Conservation (phyloP, 2,329 filamentous ascomycete species). For the Botrytis porri region DNA sequence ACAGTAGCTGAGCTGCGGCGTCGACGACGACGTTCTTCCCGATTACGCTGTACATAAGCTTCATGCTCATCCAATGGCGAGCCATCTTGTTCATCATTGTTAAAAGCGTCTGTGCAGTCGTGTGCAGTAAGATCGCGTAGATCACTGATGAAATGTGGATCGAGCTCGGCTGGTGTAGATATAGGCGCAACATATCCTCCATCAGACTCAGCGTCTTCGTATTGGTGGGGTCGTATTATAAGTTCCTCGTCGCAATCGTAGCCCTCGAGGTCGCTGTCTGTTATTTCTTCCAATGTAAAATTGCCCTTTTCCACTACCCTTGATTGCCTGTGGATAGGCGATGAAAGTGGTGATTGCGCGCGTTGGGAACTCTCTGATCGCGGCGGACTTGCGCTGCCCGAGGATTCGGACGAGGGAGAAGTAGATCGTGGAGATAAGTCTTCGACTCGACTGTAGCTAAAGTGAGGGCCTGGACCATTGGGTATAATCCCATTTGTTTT, state of each 20-base stretch:
- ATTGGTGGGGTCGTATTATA: slow-evolving; percentile 36
- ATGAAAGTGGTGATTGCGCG: slow-evolving; percentile 19
- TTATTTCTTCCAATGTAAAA: slow-evolving; percentile 37
- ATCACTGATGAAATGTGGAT: slow-evolving; percentile 25
- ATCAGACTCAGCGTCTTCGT: slow-evolving; percentile 38
- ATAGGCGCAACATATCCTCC: slow-evolving; percentile 26
- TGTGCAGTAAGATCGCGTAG: slow-evolving; percentile 30
- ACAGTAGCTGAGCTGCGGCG: slow-evolving; percentile 35
- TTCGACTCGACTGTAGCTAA: slow-evolving; percentile 39
- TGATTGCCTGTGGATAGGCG: slow-evolving; percentile 18
- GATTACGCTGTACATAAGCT: slow-evolving; percentile 29
- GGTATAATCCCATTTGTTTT: slow-evolving; percentile 44
- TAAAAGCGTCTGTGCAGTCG: slow-evolving; percentile 4
- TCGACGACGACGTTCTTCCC: slow-evolving; percentile 33
- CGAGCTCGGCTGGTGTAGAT: slow-evolving; percentile 26
- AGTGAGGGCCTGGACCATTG: slow-evolving; percentile 36
- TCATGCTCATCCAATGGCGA: slow-evolving; percentile 29
- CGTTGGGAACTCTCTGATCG: slow-evolving; percentile 33
- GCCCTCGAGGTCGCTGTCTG: slow-evolving; percentile 33
- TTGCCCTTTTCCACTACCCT: slow-evolving; percentile 30
- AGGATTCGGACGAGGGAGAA: slow-evolving; percentile 32
- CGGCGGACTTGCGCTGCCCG: slow-evolving; percentile 29
- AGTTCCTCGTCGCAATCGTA: slow-evolving; percentile 34
- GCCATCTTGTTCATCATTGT: slow-evolving; percentile 11
- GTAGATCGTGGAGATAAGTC: slow-evolving; percentile 43